phyloP scores from a whole-genome alignment of 371 early-diverging fungal genomes.

The Paraphysoderma sedebokerense region DNA sequence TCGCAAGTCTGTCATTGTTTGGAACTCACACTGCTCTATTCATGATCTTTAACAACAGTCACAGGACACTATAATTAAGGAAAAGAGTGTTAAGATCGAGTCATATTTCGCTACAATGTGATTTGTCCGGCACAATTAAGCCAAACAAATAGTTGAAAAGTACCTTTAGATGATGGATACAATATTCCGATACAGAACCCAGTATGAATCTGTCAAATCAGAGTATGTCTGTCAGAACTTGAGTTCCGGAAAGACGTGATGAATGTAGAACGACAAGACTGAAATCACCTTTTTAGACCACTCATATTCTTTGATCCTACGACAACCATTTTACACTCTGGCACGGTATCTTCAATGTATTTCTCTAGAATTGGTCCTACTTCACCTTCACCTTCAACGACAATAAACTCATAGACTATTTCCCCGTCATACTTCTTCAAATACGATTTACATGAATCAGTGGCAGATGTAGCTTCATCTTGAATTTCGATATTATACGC shows the following conservation, averaged over 20 bases:
- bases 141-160: too few relatives aligned
- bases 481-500: conserved; percentile 3
- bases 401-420: neutral
- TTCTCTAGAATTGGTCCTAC: neutral
- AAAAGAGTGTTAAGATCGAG: too few relatives aligned
- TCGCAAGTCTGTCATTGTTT: too few relatives aligned
- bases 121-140: too few relatives aligned
- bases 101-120: too few relatives aligned
- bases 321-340: neutral
- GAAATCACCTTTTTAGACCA: neutral
- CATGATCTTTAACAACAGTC: too few relatives aligned
- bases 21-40: too few relatives aligned
- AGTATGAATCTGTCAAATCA: neutral
- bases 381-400: conserved; percentile 2
- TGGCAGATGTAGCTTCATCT: neutral
- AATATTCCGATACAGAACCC: neutral
- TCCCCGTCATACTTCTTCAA: neutral
- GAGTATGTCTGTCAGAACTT: too few relatives aligned
- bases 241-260: too few relatives aligned
- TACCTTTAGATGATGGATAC: neutral
- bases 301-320: neutral
- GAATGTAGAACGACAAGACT: neutral
- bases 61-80: too few relatives aligned
- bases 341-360: neutral
- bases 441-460: neutral